Percentiles rank a stretch among this genome's conserved stretches.
phyloP scores from a whole-genome alignment of 208 protist species.

The Trypanosoma congolense region DNA sequence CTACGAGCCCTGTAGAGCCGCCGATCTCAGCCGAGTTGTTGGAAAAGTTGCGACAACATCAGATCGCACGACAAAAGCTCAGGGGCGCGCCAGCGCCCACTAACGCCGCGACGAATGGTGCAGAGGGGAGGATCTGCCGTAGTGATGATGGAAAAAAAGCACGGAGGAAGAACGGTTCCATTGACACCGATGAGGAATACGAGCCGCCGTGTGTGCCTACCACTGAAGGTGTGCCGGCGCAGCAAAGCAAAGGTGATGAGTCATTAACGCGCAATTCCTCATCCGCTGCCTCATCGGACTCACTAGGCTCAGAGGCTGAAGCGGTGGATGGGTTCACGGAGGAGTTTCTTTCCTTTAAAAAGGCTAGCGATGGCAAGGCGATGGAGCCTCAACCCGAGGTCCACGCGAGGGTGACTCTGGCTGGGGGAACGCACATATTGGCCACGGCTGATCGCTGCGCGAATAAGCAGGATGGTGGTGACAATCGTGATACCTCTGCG shows the following conservation, averaged over 20 bases:
- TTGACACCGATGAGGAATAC: too few species aligned
- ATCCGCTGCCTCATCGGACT: too few species aligned
- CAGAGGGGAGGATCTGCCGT: neutral
- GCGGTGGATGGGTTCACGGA: conserved; percentile 34
- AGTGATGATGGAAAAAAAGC: conserved; percentile 3
- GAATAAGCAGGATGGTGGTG: too few species aligned
- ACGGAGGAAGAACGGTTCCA: too few species aligned
- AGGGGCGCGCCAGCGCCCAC: neutral
- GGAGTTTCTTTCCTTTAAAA: conserved; percentile 51
- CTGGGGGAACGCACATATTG: neutral
- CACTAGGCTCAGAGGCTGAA: too few species aligned
- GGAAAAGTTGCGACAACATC: conserved; percentile 40
- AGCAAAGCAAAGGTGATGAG: too few species aligned
- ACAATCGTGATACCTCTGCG: neutral
- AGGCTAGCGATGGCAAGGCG: conserved; percentile 4
- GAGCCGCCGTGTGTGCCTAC: too few species aligned
- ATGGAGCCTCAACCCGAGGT: conserved; percentile 23
- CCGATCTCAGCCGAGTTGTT: conserved; percentile 32
- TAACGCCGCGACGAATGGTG: neutral
- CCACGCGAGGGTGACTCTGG: conserved; percentile 33
- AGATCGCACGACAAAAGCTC: conserved; percentile 19
- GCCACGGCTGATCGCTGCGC: conserved; percentile 1
- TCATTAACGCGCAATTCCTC: too few species aligned
- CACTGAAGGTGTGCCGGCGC: too few species aligned
- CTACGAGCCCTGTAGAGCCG: conserved; percentile 11